Evolutionary conservation across 1,284 basidiomycete species (phyloP), one percentile per base, ranked within the genome.

Genomic region (Naganishia cerealis): DNA sequence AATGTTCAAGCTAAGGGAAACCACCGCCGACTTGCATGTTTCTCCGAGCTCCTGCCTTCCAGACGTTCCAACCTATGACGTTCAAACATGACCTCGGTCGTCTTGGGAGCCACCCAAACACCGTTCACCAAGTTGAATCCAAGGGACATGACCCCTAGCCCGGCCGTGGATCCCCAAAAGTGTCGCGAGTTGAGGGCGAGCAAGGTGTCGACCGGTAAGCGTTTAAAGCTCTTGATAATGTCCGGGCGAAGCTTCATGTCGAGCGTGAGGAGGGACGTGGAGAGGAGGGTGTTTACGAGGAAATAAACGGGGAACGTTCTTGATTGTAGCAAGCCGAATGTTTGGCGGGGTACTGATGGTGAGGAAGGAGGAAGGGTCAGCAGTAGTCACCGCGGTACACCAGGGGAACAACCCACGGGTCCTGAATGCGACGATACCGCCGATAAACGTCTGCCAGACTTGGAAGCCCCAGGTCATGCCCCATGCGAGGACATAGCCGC

Each of bases 221-320:
- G 73, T 57, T 86, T 74, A 36, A 90, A 85, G 53, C 82, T 80
- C 2, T 87, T 87, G 78, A 91, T 10, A 8, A 69, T 36, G 24
- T 54, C 63, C 1, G 68, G 68, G 12, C 68, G 89, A 68, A 84
- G 84, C 72, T 82, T 83, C 9, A 85, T 82, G 86, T 90, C 91
- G 42, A 86, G 81, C 10, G 80, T 82, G 52, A 90, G 79, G 33
- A 92, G 82, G 15, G 80, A 79, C 0, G 84, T 81, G 21, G 87
- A 84, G 40, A 88, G 79, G 21, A 79, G 73, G 48, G 88, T 84
- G 33, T 87, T 87, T 55, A 86, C 77, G 33, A 84, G 77, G 74
- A 92, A 92, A 81, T 90, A 92, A 67, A 88, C 77, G 0, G 91
- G 90, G 79, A 90, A 90, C 0, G 85, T 85, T 72, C 84, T 84